Evolutionary conservation across 2,329 filamentous ascomycete genomes (phyloP).

Genomic region (Scedosporium aurantiacum): DNA sequence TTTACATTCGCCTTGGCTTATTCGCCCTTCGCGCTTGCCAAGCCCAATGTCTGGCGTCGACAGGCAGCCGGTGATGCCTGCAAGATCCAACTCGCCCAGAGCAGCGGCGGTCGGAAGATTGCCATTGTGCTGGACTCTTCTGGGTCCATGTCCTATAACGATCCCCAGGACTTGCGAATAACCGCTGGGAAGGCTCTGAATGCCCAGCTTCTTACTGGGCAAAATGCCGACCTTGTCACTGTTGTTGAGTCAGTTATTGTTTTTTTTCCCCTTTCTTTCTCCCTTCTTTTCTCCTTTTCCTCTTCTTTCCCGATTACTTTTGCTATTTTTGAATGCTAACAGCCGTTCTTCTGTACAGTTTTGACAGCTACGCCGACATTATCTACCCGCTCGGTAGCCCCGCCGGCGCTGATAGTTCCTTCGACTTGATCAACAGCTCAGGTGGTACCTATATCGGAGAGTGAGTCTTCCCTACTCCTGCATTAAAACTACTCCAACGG

Average conservation of each 20-base stretch:
- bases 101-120: constrained; percentile 11
- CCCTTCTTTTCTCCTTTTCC: not conserved
- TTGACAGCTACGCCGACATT: constrained; percentile 10
- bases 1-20: not conserved
- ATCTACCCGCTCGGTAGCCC: constrained; percentile 13
- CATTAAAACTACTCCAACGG: not conserved
- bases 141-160: constrained; percentile 12
- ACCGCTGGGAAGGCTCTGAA: constrained; percentile 11
- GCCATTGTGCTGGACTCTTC: constrained; percentile 13
- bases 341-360: constrained; percentile 5
- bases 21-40: not conserved
- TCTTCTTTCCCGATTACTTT: not conserved
- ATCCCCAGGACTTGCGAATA: constrained; percentile 10
- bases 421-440: constrained; percentile 11
- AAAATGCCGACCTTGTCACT: constrained; percentile 11
- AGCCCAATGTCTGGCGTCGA: constrained; percentile 2
- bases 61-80: constrained; percentile 2
- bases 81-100: constrained; percentile 10
- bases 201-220: constrained; percentile 10
- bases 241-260: constrained; percentile 12
- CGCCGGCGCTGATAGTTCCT: constrained; percentile 7
- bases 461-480: not conserved
- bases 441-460: constrained; percentile 11
- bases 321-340: not conserved
- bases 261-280: not conserved